Evolutionary conservation across 23 red algal genomes (phyloP).

Genomic region (Gracilariopsis chorda): DNA sequence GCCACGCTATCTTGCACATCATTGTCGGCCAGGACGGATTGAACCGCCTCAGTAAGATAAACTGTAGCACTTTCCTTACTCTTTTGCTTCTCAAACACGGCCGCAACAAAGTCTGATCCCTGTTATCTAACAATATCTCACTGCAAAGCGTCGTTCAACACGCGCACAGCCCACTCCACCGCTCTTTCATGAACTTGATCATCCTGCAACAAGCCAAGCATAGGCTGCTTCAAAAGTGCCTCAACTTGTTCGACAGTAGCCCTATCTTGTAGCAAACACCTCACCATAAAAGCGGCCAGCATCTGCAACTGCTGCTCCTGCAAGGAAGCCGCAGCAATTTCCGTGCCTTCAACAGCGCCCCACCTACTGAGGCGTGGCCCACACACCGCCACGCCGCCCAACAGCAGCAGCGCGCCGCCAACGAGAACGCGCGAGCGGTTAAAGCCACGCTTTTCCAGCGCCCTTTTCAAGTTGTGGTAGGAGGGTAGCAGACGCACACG

Average conservation of each 20-base stretch:
- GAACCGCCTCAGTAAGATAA: slow-evolving; percentile 7
- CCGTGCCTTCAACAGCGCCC: slow-evolving; percentile 70
- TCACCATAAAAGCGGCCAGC: slow-evolving; percentile 21
- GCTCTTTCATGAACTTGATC: background rate
- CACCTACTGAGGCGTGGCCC: slow-evolving; percentile 77
- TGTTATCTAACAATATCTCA: background rate
- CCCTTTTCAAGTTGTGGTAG: slow-evolving; percentile 66
- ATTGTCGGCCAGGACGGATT: background rate
- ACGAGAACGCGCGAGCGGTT: slow-evolving; percentile 22
- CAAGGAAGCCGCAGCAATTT: slow-evolving; percentile 51
- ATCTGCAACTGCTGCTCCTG: slow-evolving; percentile 48
- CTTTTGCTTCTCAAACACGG: background rate
- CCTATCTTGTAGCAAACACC: slow-evolving; percentile 9
- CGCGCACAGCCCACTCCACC: background rate
- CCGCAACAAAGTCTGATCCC: background rate
- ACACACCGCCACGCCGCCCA: background rate
- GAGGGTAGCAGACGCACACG: slow-evolving; percentile 31
- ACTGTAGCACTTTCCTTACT: background rate
- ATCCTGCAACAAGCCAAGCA: slow-evolving; percentile 23
- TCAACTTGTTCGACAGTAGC: slow-evolving; percentile 25
- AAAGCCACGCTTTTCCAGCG: slow-evolving; percentile 31
- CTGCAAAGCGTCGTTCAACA: background rate
- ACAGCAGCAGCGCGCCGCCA: background rate
- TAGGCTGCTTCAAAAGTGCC: slow-evolving; percentile 11
- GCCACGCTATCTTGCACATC: slow-evolving; percentile 34